Conservation (phyloP, 495 filamentous ascomycete species). For the Astrothelium subdiscretum region DNA sequence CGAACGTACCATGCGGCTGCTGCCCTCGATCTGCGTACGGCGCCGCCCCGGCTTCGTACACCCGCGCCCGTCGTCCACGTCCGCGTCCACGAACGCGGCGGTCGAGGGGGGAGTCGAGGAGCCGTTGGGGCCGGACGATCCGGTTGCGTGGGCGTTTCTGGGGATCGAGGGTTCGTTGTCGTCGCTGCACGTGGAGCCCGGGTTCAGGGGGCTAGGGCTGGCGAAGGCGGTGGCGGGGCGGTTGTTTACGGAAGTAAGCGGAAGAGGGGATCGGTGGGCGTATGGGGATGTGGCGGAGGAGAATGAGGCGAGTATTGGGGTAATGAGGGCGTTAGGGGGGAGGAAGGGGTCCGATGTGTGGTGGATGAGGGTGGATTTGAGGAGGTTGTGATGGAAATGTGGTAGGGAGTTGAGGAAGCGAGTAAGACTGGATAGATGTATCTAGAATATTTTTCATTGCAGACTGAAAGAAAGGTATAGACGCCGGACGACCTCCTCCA, state of each 20-base stretch:
- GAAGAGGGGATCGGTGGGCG: conserved; percentile 16
- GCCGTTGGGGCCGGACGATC: not conserved
- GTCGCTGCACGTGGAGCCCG: conserved; percentile 23
- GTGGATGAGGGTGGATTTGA: conserved; percentile 26
- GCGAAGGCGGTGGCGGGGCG: conserved; percentile 24
- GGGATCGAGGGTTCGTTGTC: conserved; percentile 25
- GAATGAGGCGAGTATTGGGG: conserved; percentile 23
- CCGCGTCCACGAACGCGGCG: not conserved
- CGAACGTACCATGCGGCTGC: conserved; percentile 11
- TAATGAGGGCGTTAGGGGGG: conserved; percentile 26
- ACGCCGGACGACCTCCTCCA: not conserved
- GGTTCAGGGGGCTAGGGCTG: conserved; percentile 24
- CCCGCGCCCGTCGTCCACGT: not conserved
- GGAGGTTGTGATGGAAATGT: not conserved
- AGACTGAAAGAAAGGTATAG: not conserved
- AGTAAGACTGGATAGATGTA: too few species aligned
- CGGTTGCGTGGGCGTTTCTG: conserved; percentile 29
- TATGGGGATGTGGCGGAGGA: conserved; percentile 27
- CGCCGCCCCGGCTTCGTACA: not conserved
- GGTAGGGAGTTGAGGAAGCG: not conserved
- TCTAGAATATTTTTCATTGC: not conserved
- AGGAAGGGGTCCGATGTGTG: conserved; percentile 20
- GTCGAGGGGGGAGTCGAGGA: not conserved
- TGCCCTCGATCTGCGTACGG: conserved; percentile 4
- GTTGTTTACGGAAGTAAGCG: conserved; percentile 18